Evolutionary conservation across 1,284 basidiomycete species (phyloP).

Genomic region (Erythrobasidium hasegawianum): DNA sequence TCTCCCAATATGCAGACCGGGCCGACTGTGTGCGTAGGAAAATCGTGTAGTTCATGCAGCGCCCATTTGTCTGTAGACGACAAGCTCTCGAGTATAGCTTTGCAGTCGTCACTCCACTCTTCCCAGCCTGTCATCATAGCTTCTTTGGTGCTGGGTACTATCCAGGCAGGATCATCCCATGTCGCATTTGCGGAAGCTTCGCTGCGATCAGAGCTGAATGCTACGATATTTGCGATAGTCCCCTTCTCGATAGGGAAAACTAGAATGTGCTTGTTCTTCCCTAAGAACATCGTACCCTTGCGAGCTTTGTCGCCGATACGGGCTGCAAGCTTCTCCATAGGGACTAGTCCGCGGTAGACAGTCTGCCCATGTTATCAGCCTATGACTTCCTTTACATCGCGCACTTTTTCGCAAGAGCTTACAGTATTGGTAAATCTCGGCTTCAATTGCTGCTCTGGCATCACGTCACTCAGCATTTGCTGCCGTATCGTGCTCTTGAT

Average conservation of each 20-base stretch:
- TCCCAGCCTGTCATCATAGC: conserved; percentile 31
- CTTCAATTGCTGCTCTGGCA: conserved; percentile 3
- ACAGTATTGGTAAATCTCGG: conserved; percentile 26
- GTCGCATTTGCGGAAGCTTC: background rate
- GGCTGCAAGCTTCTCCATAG: conserved; percentile 28
- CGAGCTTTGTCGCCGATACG: conserved; percentile 30
- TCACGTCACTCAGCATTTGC: conserved; percentile 1
- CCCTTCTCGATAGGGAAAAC: conserved; percentile 28
- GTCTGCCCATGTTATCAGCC: background rate
- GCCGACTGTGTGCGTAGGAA: conserved; percentile 25
- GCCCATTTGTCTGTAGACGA: conserved; percentile 10
- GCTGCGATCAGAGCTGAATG: conserved; percentile 16
- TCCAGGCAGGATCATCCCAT: conserved; percentile 15
- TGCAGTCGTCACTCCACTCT: conserved; percentile 26
- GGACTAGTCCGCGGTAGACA: conserved; percentile 19
- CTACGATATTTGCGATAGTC: conserved; percentile 21
- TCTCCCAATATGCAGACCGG: conserved; percentile 29
- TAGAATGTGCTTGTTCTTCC: conserved; percentile 30
- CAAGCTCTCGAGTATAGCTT: conserved; percentile 2
- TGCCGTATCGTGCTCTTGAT: conserved; percentile 28
- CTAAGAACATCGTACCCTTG: conserved; percentile 30
- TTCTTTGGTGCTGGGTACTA: conserved; percentile 7
- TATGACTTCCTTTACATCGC: no score
- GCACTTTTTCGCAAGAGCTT: no score
- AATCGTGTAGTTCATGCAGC: conserved; percentile 19